Base-by-base conservation (phyloP, 257 asterid species). In the Solanum ossicruentum region DNA sequence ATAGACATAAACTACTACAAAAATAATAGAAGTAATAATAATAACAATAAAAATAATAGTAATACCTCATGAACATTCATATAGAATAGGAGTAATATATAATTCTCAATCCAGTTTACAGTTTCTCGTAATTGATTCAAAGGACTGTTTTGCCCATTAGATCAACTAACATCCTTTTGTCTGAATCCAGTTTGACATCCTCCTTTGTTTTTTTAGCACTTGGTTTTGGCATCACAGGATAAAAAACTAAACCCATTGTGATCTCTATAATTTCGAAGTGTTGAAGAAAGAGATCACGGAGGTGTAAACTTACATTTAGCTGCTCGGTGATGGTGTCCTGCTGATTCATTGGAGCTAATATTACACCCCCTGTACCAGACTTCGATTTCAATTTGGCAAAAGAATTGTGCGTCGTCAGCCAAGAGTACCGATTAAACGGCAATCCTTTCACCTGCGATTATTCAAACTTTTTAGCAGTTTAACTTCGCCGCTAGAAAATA, bases 381-480 rank as follows among this genome's bases (percentile, higher is more conserved):
- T 60, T 92, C 55, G 86, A 91, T 67, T 96, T 96, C 87, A 92
- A 52, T 91, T 87, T 93, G 21, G 98, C 98, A 47, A 92, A 93
- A 41, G 99, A 86, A 75, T 93, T 95, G 91, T 93, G 99, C 43
- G 98, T 92, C 4, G 97, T 96, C 82, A 96, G 87, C 98, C 99
- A 96, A 12, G 98, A 81, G 86, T 96, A 96, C 52, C 98, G 91
- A 90, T 95, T 93, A 81, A 89, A 93, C 85, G 99, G 99, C 92
- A 96, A 84, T 58, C 94, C 94, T 83, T 88, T 91, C 90, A 91
- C 95, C 99, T 95, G 71, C 61, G 83, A 86, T 79, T 18, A 85
- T 8, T 51, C 15, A 84, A 61, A 21, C 61, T 21, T 61, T 43
- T 45, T 47, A 60, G 36, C 47, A 81, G 11, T 13, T 55, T 7